Base-by-base conservation (phyloP, 805 yeast genomes). In the Zygosaccharomyces rouxii region DNA sequence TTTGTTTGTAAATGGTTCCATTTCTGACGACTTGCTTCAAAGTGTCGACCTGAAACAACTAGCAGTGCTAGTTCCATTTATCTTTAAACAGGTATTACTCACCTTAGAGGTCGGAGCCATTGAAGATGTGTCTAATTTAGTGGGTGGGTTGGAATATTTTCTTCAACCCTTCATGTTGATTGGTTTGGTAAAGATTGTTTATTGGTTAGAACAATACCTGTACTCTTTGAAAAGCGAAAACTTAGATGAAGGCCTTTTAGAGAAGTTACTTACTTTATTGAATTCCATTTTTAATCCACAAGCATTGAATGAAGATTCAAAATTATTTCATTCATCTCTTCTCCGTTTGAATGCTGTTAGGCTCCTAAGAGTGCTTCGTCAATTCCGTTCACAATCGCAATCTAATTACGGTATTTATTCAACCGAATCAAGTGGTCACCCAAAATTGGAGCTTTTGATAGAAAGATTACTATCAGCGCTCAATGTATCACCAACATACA, bases 121-220 rank as follows among this genome's bases (percentile, higher is more conserved):
- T 11, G 72, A 87, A 3, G 84, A 81, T 54, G 63, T 75, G 7
- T 83, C 81, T 3, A 76, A 80, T 4, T 71, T 89, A 35, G 75
- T 74, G 42, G 86, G 86, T 48, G 97, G 97, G 0, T 71, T 92
- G 30, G 97, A 90, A 59, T 89, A 90, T 59, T 85, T 92, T 55
- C 72, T 86, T 39, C 96, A 90, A 58, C 85, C 88, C 2, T 86
- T 87, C 53, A 71, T 92, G 54, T 71, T 86, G 1, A 71, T 77
- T 6, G 76, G 83, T 10, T 59, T 81, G 29, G 68, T 78, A 5
- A 77, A 79, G n/a, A 76, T 81, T 2, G 59, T 79, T 63, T 78
- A 57, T 55, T 84, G 75, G 78, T 67, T 69, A 21, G 71, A 71
- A 42, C 65, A 71, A 19, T 72, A 72, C 42, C 60, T 80, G 4